A percentile compares a stretch with the other conserved stretches of the same genome.
phyloP scores from a whole-genome alignment of 192 early-diverging fungal genomes.

The Coemansia interrupta region DNA sequence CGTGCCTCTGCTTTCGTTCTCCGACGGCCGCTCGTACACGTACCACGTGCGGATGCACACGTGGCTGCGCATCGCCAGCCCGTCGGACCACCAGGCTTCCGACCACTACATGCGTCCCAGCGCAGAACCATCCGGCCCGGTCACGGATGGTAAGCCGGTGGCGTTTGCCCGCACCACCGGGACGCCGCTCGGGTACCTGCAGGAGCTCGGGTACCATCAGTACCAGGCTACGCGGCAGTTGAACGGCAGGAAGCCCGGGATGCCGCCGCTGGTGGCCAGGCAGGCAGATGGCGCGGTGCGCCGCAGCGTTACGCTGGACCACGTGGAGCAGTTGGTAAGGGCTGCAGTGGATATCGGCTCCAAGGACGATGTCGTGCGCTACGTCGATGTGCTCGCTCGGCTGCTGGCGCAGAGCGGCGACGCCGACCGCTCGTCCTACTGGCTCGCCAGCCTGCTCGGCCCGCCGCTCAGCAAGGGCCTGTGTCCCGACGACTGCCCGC shows the following conservation, averaged over 20 bases:
- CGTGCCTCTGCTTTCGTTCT: conserved; percentile 14
- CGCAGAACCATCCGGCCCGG: too few species aligned
- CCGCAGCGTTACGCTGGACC: conserved; percentile 37
- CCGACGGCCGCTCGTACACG: conserved; percentile 27
- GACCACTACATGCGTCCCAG: conserved; percentile 22
- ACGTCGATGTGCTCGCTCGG: conserved; percentile 17
- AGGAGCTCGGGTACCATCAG: conserved; percentile 21
- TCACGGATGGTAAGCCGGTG: background rate
- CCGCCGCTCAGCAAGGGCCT: conserved; percentile 18
- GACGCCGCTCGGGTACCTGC: conserved; percentile 12
- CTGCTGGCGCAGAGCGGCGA: conserved; percentile 18
- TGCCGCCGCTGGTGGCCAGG: too few species aligned
- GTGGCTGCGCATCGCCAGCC: conserved; percentile 32
- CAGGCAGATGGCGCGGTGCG: background rate
- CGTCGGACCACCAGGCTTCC: conserved; percentile 14
- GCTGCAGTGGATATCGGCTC: conserved; percentile 15
- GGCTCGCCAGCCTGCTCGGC: conserved; percentile 44
- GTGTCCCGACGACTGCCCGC: background rate
- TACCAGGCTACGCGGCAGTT: conserved; percentile 5
- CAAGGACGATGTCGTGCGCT: conserved; percentile 22
- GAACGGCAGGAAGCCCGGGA: background rate
- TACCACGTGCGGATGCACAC: conserved; percentile 14
- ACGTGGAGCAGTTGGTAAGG: conserved; percentile 41
- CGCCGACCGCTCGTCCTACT: conserved; percentile 9
- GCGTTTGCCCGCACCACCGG: conserved; percentile 1